Evolutionary conservation across 2,329 filamentous ascomycete species (phyloP).

Genomic region (Verticillium tricorpus): DNA sequence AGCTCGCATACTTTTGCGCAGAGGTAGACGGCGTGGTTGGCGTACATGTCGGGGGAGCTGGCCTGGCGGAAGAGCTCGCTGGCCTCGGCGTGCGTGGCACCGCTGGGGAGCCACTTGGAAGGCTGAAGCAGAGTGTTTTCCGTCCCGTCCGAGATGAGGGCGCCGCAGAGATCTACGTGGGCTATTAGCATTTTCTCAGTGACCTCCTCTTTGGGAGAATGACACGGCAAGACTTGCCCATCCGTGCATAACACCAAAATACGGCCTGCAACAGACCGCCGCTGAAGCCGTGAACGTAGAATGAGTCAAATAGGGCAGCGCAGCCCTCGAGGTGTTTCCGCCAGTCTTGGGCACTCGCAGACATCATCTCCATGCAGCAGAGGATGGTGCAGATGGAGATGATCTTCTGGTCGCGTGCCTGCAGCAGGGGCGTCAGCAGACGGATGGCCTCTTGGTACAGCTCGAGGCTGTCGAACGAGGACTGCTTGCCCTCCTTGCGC

Average conservation of each 20-base stretch:
- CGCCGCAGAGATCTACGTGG: conserved; percentile 46
- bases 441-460: conserved; percentile 52
- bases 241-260: conserved; percentile 56
- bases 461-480: conserved; percentile 46
- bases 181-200: conserved; percentile 1
- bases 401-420: conserved; percentile 24
- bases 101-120: conserved; percentile 41
- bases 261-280: conserved; percentile 48
- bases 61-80: conserved; percentile 26
- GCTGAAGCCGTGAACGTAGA: conserved; percentile 48
- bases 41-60: conserved; percentile 45
- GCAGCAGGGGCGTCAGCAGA: conserved; percentile 28
- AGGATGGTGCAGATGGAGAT: conserved; percentile 34
- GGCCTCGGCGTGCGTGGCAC: conserved; percentile 28
- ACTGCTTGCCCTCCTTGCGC: conserved; percentile 37
- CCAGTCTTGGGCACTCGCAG: conserved; percentile 42
- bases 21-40: conserved; percentile 56
- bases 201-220: background rate
- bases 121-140: conserved; percentile 46
- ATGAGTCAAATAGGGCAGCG: conserved; percentile 48
- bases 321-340: conserved; percentile 53
- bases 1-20: conserved; percentile 47
- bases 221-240: conserved; percentile 31
- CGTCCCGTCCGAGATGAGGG: conserved; percentile 49
- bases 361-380: conserved; percentile 39